These are phyloP conservation scores for Prunus mira DNA, from an alignment of 306 rosid genomes.

Conservation along the genomic window DNA sequence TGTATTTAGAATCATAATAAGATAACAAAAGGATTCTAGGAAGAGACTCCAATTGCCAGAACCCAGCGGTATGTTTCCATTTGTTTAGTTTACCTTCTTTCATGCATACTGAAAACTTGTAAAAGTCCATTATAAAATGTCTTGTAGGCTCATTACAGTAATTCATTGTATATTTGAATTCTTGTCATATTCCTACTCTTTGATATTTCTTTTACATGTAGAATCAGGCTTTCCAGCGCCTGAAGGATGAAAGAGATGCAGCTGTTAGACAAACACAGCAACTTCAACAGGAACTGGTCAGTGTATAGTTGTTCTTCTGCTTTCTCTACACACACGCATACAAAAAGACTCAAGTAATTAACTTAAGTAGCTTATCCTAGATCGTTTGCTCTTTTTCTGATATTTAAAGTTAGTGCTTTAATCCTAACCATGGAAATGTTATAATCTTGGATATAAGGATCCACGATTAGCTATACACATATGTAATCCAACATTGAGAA, in stretches of 20 bases:
- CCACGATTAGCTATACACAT: not conserved
- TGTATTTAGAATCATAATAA: not conserved
- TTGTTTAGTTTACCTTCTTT: not conserved
- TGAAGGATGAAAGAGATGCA: conserved; percentile 84
- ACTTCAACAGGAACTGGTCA: conserved; percentile 88
- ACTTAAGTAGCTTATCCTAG: not conserved
- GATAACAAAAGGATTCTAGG: not conserved
- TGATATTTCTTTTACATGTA: conserved; percentile 26
- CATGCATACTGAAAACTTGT: not conserved
- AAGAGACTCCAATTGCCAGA: not conserved
- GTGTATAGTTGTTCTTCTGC: conserved; percentile 8
- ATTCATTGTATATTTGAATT: conserved; percentile 13
- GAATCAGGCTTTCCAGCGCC: conserved; percentile 48
- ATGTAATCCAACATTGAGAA: not conserved
- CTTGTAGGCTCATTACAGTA: not conserved
- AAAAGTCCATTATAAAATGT: not conserved
- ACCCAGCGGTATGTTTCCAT: not conserved
- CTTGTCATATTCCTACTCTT: conserved; percentile 5
- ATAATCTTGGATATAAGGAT: not conserved
- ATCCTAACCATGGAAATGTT: not conserved
- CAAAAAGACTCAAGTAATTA: not conserved
- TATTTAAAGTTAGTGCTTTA: not conserved
- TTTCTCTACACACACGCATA: not conserved
- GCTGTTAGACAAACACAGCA: conserved; percentile 65
- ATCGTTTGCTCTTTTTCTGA: not conserved